Base-by-base conservation (phyloP, 306 rosid genomes). In the Prunus fruticosa region DNA sequence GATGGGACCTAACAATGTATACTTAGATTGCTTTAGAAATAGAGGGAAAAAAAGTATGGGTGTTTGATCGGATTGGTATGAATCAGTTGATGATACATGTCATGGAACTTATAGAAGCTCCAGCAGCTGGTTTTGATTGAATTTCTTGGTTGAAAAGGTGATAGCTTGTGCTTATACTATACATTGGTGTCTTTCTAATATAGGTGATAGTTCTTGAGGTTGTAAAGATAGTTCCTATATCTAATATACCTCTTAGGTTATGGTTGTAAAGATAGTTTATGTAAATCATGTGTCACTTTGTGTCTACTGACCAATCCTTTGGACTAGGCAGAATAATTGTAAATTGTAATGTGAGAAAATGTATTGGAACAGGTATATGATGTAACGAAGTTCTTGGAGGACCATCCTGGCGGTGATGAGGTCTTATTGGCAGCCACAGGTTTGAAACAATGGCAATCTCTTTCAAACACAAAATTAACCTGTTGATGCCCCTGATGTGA, bases 371-470 rank as follows among this genome's bases (percentile, higher is more conserved):
- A 95, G 99, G 99, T 92, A 23, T 95, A 85, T 52, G 81, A 95
- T 82, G 97, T 95, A 79, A 92, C 99, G 11, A 89, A 86, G 67
- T 95, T 95, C 90, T 88, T 95, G 74, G 97, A 95, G 45, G 99
- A 95, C 75, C 99, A 95, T 84, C 99, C 99, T 34, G 99, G 99
- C 34, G 99, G 99, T 23, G 99, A 95, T 75, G 99, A 95, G 1
- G 97, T 91, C 75, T 76, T 95, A 74, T 61, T 92, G 67, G 83
- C 96, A 23, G 81, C 86, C 71, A 83, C 93, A 85, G 99, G 99
- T 95, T 82, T 28, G 28, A 60, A 23, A 82, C 34, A 19, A 47
- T 50, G 25, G 22, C 71, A 49, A 56, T 76, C 43, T 68, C 66
- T 51, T 58, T 20, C 64, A 16, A 25, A 11, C 34, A 25, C 65